phyloP scores from a whole-genome alignment of 768 basidiomycete genomes.

The Kwoniella europaea region DNA sequence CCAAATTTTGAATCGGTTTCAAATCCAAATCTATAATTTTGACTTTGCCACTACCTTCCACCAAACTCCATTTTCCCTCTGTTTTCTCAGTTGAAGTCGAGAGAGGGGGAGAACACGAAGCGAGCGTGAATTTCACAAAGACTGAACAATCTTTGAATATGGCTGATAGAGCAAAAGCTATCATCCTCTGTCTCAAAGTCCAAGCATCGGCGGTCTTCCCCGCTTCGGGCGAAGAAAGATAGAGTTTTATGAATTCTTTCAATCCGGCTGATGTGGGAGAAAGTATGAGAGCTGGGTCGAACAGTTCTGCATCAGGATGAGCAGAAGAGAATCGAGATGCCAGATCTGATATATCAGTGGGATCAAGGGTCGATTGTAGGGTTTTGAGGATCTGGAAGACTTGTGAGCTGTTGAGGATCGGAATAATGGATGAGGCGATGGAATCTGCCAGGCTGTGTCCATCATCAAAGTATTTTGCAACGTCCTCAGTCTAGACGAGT shows the following conservation, averaged over 20 bases:
- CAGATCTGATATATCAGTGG: constrained; percentile 84
- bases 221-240: constrained; percentile 58
- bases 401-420: constrained; percentile 31
- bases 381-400: constrained; percentile 65
- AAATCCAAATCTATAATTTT: constrained; percentile 85
- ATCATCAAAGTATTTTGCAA: constrained; percentile 21
- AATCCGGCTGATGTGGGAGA: constrained; percentile 32
- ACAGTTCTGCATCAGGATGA: constrained; percentile 24
- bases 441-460: not conserved
- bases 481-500: not conserved
- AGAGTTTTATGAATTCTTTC: constrained; percentile 65
- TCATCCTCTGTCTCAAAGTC: constrained; percentile 67
- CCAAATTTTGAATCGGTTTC: constrained; percentile 71
- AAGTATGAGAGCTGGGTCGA: constrained; percentile 28
- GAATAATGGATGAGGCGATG: constrained; percentile 23
- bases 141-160: constrained; percentile 97
- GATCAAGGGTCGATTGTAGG: constrained; percentile 78
- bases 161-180: constrained; percentile 83
- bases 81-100: constrained; percentile 1
- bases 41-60: constrained; percentile 56
- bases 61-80: constrained; percentile 34
- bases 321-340: constrained; percentile 44
- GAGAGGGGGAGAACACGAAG: not conserved
- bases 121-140: constrained; percentile 60
- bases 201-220: constrained; percentile 31